phyloP scores from a whole-genome alignment of 768 basidiomycete genomes.

The Mycena epipterygia region DNA sequence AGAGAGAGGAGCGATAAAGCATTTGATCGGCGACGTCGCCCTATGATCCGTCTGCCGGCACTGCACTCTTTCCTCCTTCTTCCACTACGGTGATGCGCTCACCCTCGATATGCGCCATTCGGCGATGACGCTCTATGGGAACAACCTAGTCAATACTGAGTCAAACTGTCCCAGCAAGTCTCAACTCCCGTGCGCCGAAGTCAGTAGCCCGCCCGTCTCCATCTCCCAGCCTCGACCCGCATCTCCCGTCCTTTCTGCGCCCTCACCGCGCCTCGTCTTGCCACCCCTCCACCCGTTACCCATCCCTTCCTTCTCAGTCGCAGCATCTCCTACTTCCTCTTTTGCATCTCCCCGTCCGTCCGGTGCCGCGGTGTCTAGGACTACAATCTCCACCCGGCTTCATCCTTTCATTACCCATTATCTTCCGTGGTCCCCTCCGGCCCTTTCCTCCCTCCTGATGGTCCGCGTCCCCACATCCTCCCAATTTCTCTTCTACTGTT shows the following conservation, averaged over 20 bases:
- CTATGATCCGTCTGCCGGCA: background rate
- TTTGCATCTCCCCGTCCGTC: background rate
- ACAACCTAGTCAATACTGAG: background rate
- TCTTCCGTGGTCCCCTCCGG: background rate
- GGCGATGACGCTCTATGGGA: background rate
- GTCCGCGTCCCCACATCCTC: background rate
- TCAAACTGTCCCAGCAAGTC: background rate
- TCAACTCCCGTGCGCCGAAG: background rate
- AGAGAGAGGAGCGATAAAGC: background rate
- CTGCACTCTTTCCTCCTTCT: conserved; percentile 2
- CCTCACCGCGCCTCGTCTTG: background rate
- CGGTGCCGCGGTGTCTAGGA: conserved; percentile 2
- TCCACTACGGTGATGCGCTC: background rate
- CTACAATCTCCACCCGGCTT: background rate
- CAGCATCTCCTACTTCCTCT: background rate
- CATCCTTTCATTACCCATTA: background rate
- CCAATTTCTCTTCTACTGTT: too few relatives aligned
- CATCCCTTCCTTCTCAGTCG: background rate
- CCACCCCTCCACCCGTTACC: background rate
- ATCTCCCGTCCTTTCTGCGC: conserved; percentile 1
- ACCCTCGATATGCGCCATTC: too few relatives aligned
- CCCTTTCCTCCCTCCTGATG: background rate
- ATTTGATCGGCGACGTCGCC: background rate
- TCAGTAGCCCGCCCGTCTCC: background rate
- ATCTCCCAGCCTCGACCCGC: background rate